Conservation (phyloP, 2,329 filamentous ascomycete species). For the Aspergillus amoenus region DNA sequence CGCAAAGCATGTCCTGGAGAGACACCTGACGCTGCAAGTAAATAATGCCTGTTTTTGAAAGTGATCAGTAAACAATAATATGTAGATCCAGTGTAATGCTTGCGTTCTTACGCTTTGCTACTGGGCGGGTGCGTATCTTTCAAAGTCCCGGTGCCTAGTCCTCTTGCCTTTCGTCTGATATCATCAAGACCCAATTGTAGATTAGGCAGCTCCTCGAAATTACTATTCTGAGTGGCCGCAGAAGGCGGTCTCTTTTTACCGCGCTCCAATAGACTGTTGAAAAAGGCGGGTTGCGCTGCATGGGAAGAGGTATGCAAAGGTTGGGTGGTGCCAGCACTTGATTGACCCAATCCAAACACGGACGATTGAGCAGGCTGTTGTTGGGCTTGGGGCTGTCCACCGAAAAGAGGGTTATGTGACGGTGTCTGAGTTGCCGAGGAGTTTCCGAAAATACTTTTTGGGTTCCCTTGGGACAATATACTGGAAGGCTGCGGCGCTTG, state of each 20-base stretch:
- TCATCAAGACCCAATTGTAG: constrained; percentile 90
- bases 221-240: constrained; percentile 55
- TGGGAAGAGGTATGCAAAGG: constrained; percentile 29
- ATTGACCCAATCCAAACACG: constrained; percentile 28
- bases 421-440: constrained; percentile 22
- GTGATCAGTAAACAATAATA: not conserved
- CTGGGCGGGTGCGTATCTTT: constrained; percentile 43
- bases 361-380: constrained; percentile 29
- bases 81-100: not conserved
- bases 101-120: constrained; percentile 53
- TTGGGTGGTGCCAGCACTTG: constrained; percentile 22
- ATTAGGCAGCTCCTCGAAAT: constrained; percentile 76
- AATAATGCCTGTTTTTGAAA: constrained; percentile 66
- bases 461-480: constrained; percentile 29
- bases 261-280: constrained; percentile 63
- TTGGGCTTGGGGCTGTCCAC: constrained; percentile 24
- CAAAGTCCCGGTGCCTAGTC: constrained; percentile 66
- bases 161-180: constrained; percentile 73
- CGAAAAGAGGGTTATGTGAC: constrained; percentile 27
- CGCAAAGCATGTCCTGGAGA: constrained; percentile 81
- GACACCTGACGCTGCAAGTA: constrained; percentile 90
- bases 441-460: constrained; percentile 28
- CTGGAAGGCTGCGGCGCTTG: constrained; percentile 15
- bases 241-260: constrained; percentile 68
- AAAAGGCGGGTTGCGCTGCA: constrained; percentile 57